A percentile compares a stretch with the other conserved stretches of the same genome.
Conservation (phyloP, 139 green algal species). For the Yamagishiella unicocca region DNA sequence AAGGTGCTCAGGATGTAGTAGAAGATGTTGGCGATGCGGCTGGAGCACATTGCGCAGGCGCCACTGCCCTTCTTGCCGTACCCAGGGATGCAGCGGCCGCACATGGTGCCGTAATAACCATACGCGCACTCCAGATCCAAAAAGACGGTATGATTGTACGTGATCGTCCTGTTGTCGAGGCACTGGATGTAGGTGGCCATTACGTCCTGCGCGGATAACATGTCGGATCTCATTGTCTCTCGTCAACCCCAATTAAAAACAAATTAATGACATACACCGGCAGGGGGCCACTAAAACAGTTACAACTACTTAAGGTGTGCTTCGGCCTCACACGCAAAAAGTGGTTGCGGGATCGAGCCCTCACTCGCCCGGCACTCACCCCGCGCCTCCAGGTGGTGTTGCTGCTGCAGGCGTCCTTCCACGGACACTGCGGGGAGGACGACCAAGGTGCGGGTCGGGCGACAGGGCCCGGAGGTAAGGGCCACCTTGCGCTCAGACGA, state of each 20-base stretch:
- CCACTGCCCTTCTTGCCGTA: not conserved
- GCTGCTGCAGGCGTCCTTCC: not conserved
- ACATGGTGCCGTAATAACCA: not conserved
- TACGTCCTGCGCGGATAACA: not conserved
- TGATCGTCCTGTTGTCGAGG: not conserved
- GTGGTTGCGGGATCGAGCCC: no score
- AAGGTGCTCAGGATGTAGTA: not conserved
- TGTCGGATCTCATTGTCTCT: no score
- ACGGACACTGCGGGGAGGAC: not conserved
- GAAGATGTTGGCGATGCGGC: not conserved
- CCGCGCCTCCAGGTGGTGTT: not conserved
- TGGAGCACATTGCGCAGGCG: not conserved
- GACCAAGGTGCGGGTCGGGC: no score
- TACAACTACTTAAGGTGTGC: no score
- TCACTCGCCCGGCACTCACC: not conserved
- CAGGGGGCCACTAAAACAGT: no score
- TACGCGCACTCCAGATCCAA: not conserved
- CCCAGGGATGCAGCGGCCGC: not conserved
- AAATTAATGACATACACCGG: no score
- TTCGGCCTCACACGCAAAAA: no score
- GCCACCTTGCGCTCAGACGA: no score
- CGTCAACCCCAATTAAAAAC: no score
- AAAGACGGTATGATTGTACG: not conserved
- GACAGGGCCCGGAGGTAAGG: no score
- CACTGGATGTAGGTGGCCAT: not conserved